A percentile compares a stretch with the other conserved stretches of the same genome.
Evolutionary conservation across 1,284 basidiomycete species (phyloP).

Genomic region (Cryptococcus neoformans): DNA sequence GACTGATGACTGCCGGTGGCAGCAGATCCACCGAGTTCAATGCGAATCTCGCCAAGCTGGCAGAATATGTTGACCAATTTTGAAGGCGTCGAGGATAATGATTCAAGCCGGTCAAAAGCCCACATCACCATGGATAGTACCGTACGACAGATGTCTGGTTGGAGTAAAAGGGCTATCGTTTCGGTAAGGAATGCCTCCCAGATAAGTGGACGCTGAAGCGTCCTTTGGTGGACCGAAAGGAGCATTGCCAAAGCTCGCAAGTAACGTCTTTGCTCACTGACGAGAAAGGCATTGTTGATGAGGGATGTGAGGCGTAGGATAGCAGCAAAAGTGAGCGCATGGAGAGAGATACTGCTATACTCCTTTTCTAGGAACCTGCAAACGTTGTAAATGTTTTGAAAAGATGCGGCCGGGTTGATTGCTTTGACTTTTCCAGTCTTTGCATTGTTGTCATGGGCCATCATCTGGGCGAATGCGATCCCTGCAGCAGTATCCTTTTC

Average conservation of each 20-base stretch:
- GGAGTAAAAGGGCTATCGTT: slow-evolving; percentile 61
- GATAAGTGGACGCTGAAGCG: slow-evolving; percentile 60
- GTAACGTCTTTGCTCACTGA: slow-evolving; percentile 80
- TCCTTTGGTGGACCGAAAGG: slow-evolving; percentile 50
- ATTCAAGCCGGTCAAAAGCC: slow-evolving; percentile 56
- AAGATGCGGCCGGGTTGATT: slow-evolving; percentile 6
- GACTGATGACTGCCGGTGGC: background rate
- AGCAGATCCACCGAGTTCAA: background rate
- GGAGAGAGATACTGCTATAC: slow-evolving; percentile 2
- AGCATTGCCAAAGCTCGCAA: slow-evolving; percentile 73
- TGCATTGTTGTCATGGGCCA: no score
- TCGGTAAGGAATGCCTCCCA: slow-evolving; percentile 67
- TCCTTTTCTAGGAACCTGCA: slow-evolving; percentile 6
- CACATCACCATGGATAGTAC: slow-evolving; percentile 75
- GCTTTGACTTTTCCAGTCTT: background rate
- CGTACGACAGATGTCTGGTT: slow-evolving; percentile 64
- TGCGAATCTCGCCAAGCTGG: slow-evolving; percentile 20
- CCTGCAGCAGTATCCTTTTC: no score
- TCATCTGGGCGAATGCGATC: no score
- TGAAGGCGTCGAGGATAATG: background rate
- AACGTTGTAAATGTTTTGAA: slow-evolving; percentile 9
- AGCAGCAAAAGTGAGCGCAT: slow-evolving; percentile 67
- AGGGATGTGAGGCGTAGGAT: slow-evolving; percentile 68
- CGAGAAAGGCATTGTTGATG: slow-evolving; percentile 66
- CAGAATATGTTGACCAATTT: slow-evolving; percentile 25